A percentile compares a stretch with the other conserved stretches of the same genome.
phyloP scores from a whole-genome alignment of 1,284 basidiomycete species.

The Lignosus rhinocerotis region DNA sequence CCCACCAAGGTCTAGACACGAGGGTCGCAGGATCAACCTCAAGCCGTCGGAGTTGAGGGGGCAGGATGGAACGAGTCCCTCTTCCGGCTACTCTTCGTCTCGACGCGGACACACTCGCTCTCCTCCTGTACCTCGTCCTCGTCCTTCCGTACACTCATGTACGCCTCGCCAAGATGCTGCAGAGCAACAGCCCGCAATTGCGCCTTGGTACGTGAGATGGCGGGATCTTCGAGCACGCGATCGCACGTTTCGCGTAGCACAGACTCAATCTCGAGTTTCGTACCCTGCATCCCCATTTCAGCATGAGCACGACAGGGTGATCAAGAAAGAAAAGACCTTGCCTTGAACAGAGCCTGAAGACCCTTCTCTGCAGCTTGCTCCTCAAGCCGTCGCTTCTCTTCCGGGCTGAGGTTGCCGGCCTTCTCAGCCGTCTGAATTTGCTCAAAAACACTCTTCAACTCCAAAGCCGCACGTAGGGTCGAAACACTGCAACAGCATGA shows the following conservation, averaged over 20 bases:
- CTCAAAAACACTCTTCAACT: slow-evolving; percentile 94
- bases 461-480: slow-evolving; percentile 85
- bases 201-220: slow-evolving; percentile 59
- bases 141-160: slow-evolving; percentile 70
- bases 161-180: slow-evolving; percentile 82
- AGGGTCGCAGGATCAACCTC: not conserved
- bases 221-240: slow-evolving; percentile 68
- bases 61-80: slow-evolving; percentile 29
- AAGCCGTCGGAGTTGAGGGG: not conserved
- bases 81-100: slow-evolving; percentile 64
- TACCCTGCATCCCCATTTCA: slow-evolving; percentile 54
- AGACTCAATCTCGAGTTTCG: slow-evolving; percentile 94
- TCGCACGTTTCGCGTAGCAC: slow-evolving; percentile 95
- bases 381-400: slow-evolving; percentile 88
- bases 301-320: not conserved
- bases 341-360: slow-evolving; percentile 91
- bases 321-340: slow-evolving; percentile 26
- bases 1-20: not conserved
- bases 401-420: slow-evolving; percentile 80
- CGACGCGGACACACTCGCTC: slow-evolving; percentile 82
- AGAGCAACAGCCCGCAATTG: slow-evolving; percentile 79
- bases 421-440: slow-evolving; percentile 93
- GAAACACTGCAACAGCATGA: slow-evolving; percentile 62
- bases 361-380: slow-evolving; percentile 97
- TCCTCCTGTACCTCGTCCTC: slow-evolving; percentile 54